Base-by-base conservation (phyloP, 176 grass and related monocot species). In the Triticum timopheevii region DNA sequence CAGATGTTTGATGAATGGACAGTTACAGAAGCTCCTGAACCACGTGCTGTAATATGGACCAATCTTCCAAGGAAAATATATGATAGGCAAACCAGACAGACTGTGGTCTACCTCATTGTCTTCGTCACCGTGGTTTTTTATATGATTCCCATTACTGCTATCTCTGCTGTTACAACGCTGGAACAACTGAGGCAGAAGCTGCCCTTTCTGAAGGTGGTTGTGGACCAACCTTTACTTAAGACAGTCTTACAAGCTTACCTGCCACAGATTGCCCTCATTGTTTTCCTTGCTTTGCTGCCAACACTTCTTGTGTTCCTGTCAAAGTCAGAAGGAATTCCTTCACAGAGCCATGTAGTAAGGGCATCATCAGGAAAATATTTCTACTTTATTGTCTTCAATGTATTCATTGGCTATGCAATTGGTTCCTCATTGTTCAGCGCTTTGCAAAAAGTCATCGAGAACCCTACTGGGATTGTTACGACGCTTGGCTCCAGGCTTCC, bases 381-480 rank as follows among this genome's bases (percentile, higher is more conserved):
- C 75, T 99, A 96, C 61, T 99, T 99, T 58, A 76, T 96, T 54
- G 19, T 99, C 35, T 92, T 96, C 90, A 96, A 99, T 87, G 97
- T 99, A 58, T 99, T 99, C 90, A 13, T 99, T 77, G 85, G 85
- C 6, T 62, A 80, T 63, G 83, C 97, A 66, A 82, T 99, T 75
- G 10, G 49, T 4, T 77, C 61, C 6, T 76, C 94, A 74, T 64
- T 99, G 74, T 88, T 91, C 20, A 28, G 0, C 5, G 78, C 88
- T 15, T 65, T 96, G 87, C 85, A 45, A 80, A 61, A 2, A 1
- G 75, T 99, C 76, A 24, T 91, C 17, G 4, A 93, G 3, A 45
- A 87, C 12, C 92, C 94, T n/a, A 0, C 0, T 6, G 0, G 4
- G 4, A 87, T 91, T 76, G 49, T 94, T 27, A 8, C 0, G 0